phyloP scores from a whole-genome alignment of 768 basidiomycete genomes.

The Hemileccinum impolitum region DNA sequence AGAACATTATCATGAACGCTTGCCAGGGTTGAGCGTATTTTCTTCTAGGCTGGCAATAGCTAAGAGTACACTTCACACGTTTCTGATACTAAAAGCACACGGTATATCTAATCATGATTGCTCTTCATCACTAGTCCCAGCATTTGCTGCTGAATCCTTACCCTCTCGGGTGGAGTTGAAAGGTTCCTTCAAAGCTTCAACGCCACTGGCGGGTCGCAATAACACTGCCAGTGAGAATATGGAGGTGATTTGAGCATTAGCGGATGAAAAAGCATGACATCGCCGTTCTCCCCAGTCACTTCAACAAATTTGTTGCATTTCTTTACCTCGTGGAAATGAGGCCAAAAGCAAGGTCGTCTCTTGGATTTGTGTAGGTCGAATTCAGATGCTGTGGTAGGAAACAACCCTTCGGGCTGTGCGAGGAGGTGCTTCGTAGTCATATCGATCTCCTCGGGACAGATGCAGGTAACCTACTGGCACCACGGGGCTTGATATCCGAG shows the following conservation, averaged over 20 bases:
- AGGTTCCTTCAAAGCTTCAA: constrained; percentile 45
- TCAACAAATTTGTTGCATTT: too few relatives aligned
- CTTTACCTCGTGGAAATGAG: too few relatives aligned
- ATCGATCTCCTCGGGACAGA: constrained; percentile 5
- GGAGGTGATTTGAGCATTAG: too few relatives aligned
- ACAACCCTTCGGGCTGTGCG: constrained; percentile 2
- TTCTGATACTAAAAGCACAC: too few relatives aligned
- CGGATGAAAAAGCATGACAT: too few relatives aligned
- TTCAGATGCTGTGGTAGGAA: neutral
- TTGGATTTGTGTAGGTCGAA: too few relatives aligned
- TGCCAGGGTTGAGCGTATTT: neutral
- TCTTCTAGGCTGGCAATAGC: neutral
- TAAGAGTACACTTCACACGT: neutral
- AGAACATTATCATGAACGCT: neutral
- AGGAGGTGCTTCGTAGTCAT: neutral
- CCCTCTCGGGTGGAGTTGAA: constrained; percentile 37
- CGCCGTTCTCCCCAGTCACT: too few relatives aligned
- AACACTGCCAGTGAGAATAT: too few relatives aligned
- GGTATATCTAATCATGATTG: too few relatives aligned
- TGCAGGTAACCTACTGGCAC: constrained; percentile 1
- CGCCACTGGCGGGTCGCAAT: constrained; percentile 23
- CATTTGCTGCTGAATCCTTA: constrained; percentile 3
- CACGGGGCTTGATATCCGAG: constrained; percentile 3
- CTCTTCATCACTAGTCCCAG: too few relatives aligned
- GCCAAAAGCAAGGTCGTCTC: too few relatives aligned